Percentiles rank a stretch among this genome's conserved stretches.
Evolutionary conservation across 257 asterid species (phyloP).

Genomic region (Solanum bulbocastanum): DNA sequence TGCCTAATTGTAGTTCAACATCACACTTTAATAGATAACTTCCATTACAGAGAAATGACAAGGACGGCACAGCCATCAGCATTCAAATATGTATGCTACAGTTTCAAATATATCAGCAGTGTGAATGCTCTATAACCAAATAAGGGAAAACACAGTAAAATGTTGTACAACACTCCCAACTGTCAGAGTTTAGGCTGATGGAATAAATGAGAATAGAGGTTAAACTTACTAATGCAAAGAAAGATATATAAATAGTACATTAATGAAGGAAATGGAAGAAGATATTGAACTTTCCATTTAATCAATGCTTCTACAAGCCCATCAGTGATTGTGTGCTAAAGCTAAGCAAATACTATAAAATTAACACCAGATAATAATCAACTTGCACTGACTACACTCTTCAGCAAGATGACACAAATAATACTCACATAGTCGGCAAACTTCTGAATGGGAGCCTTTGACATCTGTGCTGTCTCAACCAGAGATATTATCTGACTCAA

Average conservation of each 20-base stretch:
- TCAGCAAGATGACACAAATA: neutral
- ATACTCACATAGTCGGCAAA: constrained; percentile 88
- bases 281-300: neutral
- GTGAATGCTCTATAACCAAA: neutral
- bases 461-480: constrained; percentile 99
- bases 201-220: neutral
- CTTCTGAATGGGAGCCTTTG: constrained; percentile 98
- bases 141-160: neutral
- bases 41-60: neutral
- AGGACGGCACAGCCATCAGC: neutral
- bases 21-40: neutral
- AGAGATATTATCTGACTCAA: constrained; percentile 93
- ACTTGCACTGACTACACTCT: neutral
- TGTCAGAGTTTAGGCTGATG: neutral
- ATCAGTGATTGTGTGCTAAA: neutral
- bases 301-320: neutral
- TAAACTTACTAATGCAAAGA: neutral
- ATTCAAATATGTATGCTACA: neutral
- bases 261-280: neutral
- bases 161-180: neutral
- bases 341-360: neutral
- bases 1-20: neutral
- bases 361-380: neutral
- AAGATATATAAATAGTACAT: neutral
- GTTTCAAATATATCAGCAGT: neutral